phyloP scores from a whole-genome alignment of 2,329 filamentous ascomycete genomes.

The Colletotrichum agaves region DNA sequence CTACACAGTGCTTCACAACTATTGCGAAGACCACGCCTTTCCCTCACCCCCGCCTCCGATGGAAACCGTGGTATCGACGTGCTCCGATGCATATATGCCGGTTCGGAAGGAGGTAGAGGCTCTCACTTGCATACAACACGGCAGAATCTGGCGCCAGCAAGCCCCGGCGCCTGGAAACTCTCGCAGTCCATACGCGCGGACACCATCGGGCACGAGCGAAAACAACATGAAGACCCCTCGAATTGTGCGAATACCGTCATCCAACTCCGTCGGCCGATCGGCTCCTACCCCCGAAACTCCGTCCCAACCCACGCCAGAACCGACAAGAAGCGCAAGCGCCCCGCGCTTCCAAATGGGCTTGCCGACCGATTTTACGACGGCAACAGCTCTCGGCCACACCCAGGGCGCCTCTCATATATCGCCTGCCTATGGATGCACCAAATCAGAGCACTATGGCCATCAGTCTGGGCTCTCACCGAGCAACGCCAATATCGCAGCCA shows the following conservation, averaged over 20 bases:
- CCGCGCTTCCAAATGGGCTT: conserved; percentile 46
- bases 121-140: conserved; percentile 71
- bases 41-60: conserved; percentile 79
- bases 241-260: conserved; percentile 51
- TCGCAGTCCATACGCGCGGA: conserved; percentile 50
- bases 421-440: conserved; percentile 37
- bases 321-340: conserved; percentile 42
- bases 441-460: conserved; percentile 47
- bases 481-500: conserved; percentile 47
- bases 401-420: conserved; percentile 45
- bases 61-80: conserved; percentile 74
- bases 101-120: conserved; percentile 74
- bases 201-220: conserved; percentile 53
- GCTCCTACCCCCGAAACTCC: conserved; percentile 35
- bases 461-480: conserved; percentile 39
- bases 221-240: conserved; percentile 42
- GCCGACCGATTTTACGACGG: conserved; percentile 58
- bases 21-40: conserved; percentile 75
- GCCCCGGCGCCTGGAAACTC: conserved; percentile 48
- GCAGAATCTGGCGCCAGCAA: conserved; percentile 69
- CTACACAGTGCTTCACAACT: conserved; percentile 81
- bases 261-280: conserved; percentile 42
- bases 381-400: conserved; percentile 52
- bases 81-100: conserved; percentile 71
- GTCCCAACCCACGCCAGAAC: conserved; percentile 44